phyloP scores from a whole-genome alignment of 805 yeast genomes.

The Nakazawaea populi region DNA sequence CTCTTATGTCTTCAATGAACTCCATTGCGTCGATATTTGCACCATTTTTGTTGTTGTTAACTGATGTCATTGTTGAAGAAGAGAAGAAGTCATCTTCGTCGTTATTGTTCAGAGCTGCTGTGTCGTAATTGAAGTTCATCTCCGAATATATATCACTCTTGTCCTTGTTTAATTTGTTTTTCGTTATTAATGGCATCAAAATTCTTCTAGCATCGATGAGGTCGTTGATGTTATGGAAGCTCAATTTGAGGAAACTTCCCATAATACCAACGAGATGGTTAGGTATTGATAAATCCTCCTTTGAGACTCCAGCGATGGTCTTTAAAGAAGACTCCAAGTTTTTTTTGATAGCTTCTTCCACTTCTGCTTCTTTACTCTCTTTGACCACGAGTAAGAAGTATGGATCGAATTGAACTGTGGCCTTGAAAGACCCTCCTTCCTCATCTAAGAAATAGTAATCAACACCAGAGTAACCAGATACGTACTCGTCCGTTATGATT shows the following conservation, averaged over 20 bases:
- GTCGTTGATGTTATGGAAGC: slow-evolving; percentile 71
- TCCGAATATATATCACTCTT: slow-evolving; percentile 64
- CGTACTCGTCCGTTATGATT: slow-evolving; percentile 48
- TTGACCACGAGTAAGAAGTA: slow-evolving; percentile 70
- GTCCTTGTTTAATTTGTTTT: slow-evolving; percentile 56
- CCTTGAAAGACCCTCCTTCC: slow-evolving; percentile 94
- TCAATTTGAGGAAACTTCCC: slow-evolving; percentile 56
- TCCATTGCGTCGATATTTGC: slow-evolving; percentile 48
- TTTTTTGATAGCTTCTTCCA: slow-evolving; percentile 77
- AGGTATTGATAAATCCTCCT: slow-evolving; percentile 77
- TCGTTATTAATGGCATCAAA: slow-evolving; percentile 62
- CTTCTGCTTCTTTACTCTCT: slow-evolving; percentile 61
- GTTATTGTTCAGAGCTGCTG: slow-evolving; percentile 19
- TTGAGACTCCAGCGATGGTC: slow-evolving; percentile 44
- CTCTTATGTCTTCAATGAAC: slow-evolving; percentile 74
- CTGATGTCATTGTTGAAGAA: neutral
- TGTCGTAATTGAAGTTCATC: slow-evolving; percentile 35
- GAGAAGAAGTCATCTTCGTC: slow-evolving; percentile 22
- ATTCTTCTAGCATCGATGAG: slow-evolving; percentile 67
- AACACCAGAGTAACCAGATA: slow-evolving; percentile 79
- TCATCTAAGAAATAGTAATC: slow-evolving; percentile 93
- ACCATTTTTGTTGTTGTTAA: slow-evolving; percentile 19
- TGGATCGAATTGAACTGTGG: slow-evolving; percentile 79
- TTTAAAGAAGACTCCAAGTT: slow-evolving; percentile 61
- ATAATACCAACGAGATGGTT: slow-evolving; percentile 82